Base-by-base conservation (phyloP, 2,329 filamentous ascomycete species). In the Botryotinia calthae region DNA sequence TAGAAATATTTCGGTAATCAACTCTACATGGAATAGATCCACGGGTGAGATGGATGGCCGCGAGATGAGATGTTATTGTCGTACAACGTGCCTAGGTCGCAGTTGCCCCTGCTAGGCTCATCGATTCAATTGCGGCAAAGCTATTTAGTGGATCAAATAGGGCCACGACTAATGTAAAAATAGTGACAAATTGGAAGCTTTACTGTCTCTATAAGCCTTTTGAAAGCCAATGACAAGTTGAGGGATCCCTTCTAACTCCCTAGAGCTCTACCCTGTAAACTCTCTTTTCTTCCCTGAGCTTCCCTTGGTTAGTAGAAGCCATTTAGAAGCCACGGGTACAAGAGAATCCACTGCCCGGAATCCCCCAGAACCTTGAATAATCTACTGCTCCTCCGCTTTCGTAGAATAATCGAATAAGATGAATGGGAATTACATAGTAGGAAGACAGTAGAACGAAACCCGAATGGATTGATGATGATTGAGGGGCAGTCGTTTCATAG, bases 351-450 rank as follows among this genome's bases (percentile, higher is more conserved):
- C 68, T 40, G 68, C 51, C 68, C 56, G 68, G 54, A 62, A 70
- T 70, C n/a, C 68, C 68, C 68, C 58, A 70, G 68, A 70, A 70
- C 68, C 68, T 31, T 70, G 68, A 25, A 28, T 9, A 63, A 61
- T 37, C 28, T 37, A 14, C 40, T 40, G 20, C 34, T 70, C 37
- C 68, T 46, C 66, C 51, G 54, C 40, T 69, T 59, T 61, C n/a
- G 37, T 34, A n/a, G 40, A 61, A 44, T 20, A 14, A 37, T 28
- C 56, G 56, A 70, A 34, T 70, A 12, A 37, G 67, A 63, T 63
- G 56, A 37, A 70, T 59, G 40, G 31, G 65, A 70, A 37, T 34
- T 12, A 2, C n/a, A 44, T 7, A 37, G 44, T 25, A 40, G 56
- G 28, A 46, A 20, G 6, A 61, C 12, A n/a, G 44, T 44, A 70